Evolutionary conservation across 768 basidiomycete species (phyloP).

Genomic region (Naganishia vishniacii): DNA sequence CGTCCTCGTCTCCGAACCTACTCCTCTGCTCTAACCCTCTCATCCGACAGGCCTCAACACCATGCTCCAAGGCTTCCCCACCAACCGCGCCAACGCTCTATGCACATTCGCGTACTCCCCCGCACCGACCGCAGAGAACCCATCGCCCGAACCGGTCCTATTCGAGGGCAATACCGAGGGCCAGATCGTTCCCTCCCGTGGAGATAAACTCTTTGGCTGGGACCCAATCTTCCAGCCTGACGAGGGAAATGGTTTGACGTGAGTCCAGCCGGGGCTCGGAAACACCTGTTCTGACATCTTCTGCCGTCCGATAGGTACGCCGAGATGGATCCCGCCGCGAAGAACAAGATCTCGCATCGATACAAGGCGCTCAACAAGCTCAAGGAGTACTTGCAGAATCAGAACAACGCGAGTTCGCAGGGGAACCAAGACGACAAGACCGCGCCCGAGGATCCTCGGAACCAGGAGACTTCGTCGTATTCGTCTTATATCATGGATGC

Average conservation of each 20-base stretch:
- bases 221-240: conserved; percentile 77
- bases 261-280: conserved; percentile 30
- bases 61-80: conserved; percentile 70
- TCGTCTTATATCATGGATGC: too few species aligned
- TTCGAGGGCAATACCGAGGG: conserved; percentile 87
- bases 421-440: too few species aligned
- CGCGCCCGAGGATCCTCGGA: too few species aligned
- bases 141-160: conserved; percentile 68
- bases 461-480: too few species aligned
- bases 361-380: conserved; percentile 67
- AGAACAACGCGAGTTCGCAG: too few species aligned
- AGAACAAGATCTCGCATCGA: conserved; percentile 64
- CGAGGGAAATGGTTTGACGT: conserved; percentile 69
- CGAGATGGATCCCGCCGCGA: conserved; percentile 62
- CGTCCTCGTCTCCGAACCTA: conserved; percentile 29
- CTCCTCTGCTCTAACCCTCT: background rate
- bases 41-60: conserved; percentile 63
- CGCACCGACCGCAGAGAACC: conserved; percentile 54
- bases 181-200: conserved; percentile 77
- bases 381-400: conserved; percentile 44
- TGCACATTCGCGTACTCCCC: conserved; percentile 91
- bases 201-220: conserved; percentile 79
- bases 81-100: conserved; percentile 74
- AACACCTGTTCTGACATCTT: background rate
- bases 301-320: conserved; percentile 54